A percentile compares a stretch with the other conserved stretches of the same genome.
These are phyloP conservation scores for Sporothrix curviconia DNA, from an alignment of 2,329 filamentous ascomycete genomes.

Conservation along the genomic window DNA sequence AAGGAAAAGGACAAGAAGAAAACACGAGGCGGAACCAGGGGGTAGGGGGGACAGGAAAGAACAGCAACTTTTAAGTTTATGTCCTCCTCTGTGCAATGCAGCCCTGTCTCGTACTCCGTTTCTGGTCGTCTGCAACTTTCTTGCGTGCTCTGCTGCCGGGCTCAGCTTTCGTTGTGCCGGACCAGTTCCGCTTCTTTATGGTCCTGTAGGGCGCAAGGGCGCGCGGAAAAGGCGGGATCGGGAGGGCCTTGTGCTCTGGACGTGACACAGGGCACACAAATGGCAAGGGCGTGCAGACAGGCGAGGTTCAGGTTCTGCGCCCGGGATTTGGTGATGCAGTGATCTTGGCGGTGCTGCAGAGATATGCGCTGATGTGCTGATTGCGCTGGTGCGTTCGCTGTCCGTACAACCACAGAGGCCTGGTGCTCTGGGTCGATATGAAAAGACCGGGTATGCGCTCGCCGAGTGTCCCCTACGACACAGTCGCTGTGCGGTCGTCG, in stretches of 20 bases:
- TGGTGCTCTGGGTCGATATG: neutral
- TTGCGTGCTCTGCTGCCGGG: neutral
- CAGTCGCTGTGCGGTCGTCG: neutral
- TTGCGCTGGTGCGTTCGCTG: constrained; percentile 1
- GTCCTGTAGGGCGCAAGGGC: neutral
- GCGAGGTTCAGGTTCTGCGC: neutral
- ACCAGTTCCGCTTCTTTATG: neutral
- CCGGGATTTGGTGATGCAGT: neutral
- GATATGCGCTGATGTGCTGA: neutral
- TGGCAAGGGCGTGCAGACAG: too few relatives aligned
- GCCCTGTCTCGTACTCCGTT: too few relatives aligned
- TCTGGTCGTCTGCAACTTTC: neutral
- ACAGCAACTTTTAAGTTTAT: too few relatives aligned
- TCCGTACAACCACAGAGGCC: neutral
- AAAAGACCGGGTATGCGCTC: too few relatives aligned
- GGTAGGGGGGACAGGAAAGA: too few relatives aligned
- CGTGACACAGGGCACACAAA: neutral
- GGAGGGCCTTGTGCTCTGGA: neutral
- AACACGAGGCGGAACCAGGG: too few relatives aligned
- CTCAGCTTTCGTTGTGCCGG: too few relatives aligned
- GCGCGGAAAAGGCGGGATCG: neutral
- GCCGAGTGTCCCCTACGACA: neutral
- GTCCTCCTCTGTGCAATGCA: too few relatives aligned
- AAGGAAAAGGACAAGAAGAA: too few relatives aligned
- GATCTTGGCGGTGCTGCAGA: neutral